Conservation (phyloP, 148 eudicot genomes). For the Mesembryanthemum crystallinum region DNA sequence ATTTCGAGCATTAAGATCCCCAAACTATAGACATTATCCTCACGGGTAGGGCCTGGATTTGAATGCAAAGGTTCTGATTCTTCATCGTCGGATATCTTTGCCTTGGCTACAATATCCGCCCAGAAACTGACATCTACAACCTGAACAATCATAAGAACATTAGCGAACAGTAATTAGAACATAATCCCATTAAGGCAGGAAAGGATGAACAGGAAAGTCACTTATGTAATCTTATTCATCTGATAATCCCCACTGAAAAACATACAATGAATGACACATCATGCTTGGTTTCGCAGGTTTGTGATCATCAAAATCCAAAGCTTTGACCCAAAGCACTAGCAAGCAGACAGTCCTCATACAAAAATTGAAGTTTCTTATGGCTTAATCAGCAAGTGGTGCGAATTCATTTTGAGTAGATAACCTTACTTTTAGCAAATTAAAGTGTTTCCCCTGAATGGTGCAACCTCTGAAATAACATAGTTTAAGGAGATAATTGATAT, state of each 20-base stretch:
- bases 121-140: constrained; percentile 39
- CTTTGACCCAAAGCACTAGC: not conserved
- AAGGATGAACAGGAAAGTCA: not conserved
- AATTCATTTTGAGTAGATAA: not conserved
- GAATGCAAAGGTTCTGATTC: constrained; percentile 29
- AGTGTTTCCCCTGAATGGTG: not conserved
- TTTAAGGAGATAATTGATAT: not conserved
- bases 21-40: constrained; percentile 41
- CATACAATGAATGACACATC: not conserved
- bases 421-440: too few species aligned
- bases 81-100: constrained; percentile 38
- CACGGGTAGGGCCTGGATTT: constrained; percentile 23
- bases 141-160: constrained; percentile 15
- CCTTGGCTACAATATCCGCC: constrained; percentile 38
- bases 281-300: not conserved
- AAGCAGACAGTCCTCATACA: not conserved
- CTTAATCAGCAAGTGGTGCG: not conserved
- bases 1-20: constrained; percentile 41
- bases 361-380: not conserved
- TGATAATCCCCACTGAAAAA: not conserved
- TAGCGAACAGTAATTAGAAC: not conserved
- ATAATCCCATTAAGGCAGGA: not conserved
- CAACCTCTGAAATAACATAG: not conserved
- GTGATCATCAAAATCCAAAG: too few species aligned
- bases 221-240: not conserved